Conservation (phyloP, 768 basidiomycete genomes). For the Kwoniella dejecticola region DNA sequence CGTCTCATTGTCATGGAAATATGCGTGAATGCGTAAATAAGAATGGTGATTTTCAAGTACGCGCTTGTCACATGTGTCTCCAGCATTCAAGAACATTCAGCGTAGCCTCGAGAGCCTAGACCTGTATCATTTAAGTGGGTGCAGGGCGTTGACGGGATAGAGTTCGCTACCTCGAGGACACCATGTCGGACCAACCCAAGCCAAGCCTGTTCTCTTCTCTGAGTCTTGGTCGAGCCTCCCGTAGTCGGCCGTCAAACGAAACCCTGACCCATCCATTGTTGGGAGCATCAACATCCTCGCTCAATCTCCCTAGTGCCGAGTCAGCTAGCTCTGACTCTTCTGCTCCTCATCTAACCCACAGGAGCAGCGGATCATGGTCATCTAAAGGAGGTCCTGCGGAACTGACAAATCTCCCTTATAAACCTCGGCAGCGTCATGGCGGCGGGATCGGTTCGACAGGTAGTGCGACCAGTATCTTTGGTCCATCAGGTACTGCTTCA, state of each 20-base stretch:
- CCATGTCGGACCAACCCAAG: slow-evolving; percentile 14
- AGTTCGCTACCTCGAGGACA: too few relatives aligned
- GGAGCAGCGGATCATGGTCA: slow-evolving; percentile 14
- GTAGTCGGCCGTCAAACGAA: slow-evolving; percentile 24
- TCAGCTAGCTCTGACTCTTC: not conserved
- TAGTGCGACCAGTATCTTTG: slow-evolving; percentile 22
- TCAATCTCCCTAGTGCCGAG: slow-evolving; percentile 26
- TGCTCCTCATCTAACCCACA: slow-evolving; percentile 4
- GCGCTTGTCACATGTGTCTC: too few relatives aligned
- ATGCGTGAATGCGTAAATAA: too few relatives aligned
- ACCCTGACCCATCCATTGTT: slow-evolving; percentile 47
- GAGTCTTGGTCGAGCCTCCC: slow-evolving; percentile 34
- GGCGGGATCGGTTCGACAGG: slow-evolving; percentile 28
- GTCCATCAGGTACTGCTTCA: slow-evolving; percentile 8
- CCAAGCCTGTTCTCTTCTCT: slow-evolving; percentile 46
- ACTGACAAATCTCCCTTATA: slow-evolving; percentile 42
- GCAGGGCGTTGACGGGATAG: too few relatives aligned
- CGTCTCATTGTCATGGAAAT: too few relatives aligned
- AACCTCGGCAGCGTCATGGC: slow-evolving; percentile 48
- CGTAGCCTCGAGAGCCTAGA: too few relatives aligned
- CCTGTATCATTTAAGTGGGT: too few relatives aligned
- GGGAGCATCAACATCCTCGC: slow-evolving; percentile 38
- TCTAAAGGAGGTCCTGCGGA: slow-evolving; percentile 3
- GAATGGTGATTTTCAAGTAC: too few relatives aligned
- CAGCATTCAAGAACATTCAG: too few relatives aligned